Conservation (phyloP, 495 filamentous ascomycete genomes). For the Terfezia claveryi region DNA sequence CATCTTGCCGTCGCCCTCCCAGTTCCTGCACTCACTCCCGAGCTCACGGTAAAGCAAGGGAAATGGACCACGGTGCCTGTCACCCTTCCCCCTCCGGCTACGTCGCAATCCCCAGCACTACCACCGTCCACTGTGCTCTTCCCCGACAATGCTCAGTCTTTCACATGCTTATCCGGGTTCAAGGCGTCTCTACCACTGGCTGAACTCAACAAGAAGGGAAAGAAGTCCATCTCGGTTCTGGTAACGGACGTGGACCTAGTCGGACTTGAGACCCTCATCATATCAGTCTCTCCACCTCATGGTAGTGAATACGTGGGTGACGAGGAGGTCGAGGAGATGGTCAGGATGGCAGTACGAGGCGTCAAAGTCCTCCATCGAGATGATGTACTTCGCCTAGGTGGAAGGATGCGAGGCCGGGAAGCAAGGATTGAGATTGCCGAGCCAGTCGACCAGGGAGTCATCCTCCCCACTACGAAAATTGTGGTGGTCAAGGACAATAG, state of each 20-base stretch:
- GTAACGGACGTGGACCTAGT: constrained; percentile 62
- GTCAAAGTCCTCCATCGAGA: constrained; percentile 63
- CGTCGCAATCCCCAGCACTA: constrained; percentile 30
- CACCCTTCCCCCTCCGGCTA: constrained; percentile 20
- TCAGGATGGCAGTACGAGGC: constrained; percentile 29
- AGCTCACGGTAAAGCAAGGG: constrained; percentile 27
- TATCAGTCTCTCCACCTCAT: constrained; percentile 27
- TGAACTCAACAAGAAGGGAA: constrained; percentile 35
- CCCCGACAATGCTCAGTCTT: constrained; percentile 52
- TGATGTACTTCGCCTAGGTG: constrained; percentile 63
- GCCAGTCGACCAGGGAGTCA: constrained; percentile 62
- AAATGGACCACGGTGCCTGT: constrained; percentile 75
- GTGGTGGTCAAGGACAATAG: constrained; percentile 35
- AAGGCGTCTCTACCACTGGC: constrained; percentile 32
- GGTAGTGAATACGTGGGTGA: constrained; percentile 39
- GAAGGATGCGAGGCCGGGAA: constrained; percentile 30
- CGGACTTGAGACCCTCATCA: constrained; percentile 59
- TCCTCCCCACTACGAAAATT: constrained; percentile 45
- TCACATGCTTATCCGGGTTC: constrained; percentile 39
- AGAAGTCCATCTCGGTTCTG: constrained; percentile 53
- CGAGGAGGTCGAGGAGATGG: constrained; percentile 33
- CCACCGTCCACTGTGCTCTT: constrained; percentile 59
- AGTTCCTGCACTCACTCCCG: constrained; percentile 38
- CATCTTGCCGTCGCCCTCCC: constrained; percentile 70
- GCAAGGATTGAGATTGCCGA: constrained; percentile 52